phyloP scores from a whole-genome alignment of 306 rosid species.

The Nissolia schottii region DNA sequence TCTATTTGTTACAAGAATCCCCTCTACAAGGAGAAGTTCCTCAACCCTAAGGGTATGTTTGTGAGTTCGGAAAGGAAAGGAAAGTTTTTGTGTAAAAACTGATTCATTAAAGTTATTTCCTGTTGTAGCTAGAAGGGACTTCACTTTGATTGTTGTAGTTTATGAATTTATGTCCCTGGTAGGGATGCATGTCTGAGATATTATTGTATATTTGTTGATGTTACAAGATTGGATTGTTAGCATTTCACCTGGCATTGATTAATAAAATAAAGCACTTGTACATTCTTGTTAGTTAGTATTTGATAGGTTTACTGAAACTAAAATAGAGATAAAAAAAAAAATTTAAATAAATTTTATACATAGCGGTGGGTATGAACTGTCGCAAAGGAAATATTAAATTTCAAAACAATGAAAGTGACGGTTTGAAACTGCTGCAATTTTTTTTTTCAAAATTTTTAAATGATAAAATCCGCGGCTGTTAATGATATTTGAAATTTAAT shows the following conservation, averaged over 20 bases:
- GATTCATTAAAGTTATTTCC: neutral
- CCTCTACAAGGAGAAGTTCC: neutral
- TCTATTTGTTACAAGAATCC: neutral
- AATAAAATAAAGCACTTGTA: too few relatives aligned
- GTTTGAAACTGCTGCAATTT: too few relatives aligned
- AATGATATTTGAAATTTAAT: too few relatives aligned
- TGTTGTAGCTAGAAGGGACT: neutral
- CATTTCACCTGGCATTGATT: conserved; percentile 72
- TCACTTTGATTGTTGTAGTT: neutral
- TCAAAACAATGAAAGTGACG: too few relatives aligned
- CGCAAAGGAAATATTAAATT: too few relatives aligned
- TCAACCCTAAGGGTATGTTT: neutral
- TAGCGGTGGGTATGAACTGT: too few relatives aligned
- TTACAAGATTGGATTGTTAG: conserved; percentile 76
- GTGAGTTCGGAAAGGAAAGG: neutral
- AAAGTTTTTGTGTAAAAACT: neutral
- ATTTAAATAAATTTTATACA: too few relatives aligned
- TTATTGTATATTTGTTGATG: conserved; percentile 24
- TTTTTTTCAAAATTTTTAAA: too few relatives aligned
- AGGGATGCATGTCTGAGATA: conserved; percentile 18
- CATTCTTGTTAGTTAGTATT: too few relatives aligned
- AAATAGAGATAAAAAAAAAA: too few relatives aligned
- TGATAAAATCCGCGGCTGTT: too few relatives aligned
- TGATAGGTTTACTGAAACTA: too few relatives aligned
- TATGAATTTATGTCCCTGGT: conserved; percentile 11